Evolutionary conservation across 148 eudicot species (phyloP), one percentile per base, ranked within the genome.

Genomic region (Chenopodium album): DNA sequence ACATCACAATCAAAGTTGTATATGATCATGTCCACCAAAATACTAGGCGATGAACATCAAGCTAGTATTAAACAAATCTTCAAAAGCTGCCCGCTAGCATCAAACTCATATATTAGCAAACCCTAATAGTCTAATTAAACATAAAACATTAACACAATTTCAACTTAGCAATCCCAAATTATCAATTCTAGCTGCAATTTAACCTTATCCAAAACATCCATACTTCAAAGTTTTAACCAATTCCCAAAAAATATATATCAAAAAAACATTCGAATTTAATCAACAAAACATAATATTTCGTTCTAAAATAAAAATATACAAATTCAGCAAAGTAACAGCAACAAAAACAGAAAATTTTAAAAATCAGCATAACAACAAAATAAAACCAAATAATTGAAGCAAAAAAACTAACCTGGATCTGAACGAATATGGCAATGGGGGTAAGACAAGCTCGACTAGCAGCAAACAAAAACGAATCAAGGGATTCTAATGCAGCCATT

Each of bases 401-500:
- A 56, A 19, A 79, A 16, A 31, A 47, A 65, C 9, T 32, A 22
- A 92, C 95, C 99, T 95, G 99, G 94, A 91, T 91, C 95, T 95
- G 99, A 77, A 95, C 28, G 78, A 92, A 93, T 76, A 87, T 37
- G 28, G 92, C 94, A 67, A 89, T 11, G 9, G 92, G 91, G 65
- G 79, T 78, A 78, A 88, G 88, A 59, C 82, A 92, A 67, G 93
- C 91, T 85, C 86, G 85, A 88, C 92, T 91, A 20, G 93, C 90
- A 73, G 91, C 79, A 74, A 93, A 86, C 29, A 95, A 77, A 68
- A 92, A 86, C 68, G 83, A 85, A 83, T 95, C 98, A 23, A 95
- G 56, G 62, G 94, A 89, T 71, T 89, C 89, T 28, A 89, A 83
- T 16, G 90, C 59, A 67, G 88, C 71, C 92, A 93, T 93, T 69